phyloP scores from a whole-genome alignment of 768 basidiomycete genomes.

The Pisolithus sp. region DNA sequence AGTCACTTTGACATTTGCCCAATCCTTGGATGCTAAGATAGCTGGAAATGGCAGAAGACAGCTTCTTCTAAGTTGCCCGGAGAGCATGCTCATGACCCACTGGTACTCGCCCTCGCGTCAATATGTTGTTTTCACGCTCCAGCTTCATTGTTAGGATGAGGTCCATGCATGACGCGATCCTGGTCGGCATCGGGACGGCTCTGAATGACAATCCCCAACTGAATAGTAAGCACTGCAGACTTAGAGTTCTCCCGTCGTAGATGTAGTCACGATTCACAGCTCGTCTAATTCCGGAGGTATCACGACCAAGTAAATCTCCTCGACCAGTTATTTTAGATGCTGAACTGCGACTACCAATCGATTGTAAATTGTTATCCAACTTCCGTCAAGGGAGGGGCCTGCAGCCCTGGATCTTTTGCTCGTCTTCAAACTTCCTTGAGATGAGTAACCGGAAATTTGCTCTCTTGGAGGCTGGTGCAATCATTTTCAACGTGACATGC shows the following conservation, averaged over 20 bases:
- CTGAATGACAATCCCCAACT: conserved; percentile 91
- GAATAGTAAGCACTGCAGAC: conserved; percentile 53
- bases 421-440: conserved; percentile 17
- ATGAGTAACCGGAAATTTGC: conserved; percentile 31
- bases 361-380: conserved; percentile 68
- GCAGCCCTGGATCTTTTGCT: conserved; percentile 70
- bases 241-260: not conserved
- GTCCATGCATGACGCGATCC: conserved; percentile 86
- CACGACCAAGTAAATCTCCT: conserved; percentile 46
- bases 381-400: conserved; percentile 50
- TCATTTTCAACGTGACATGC: conserved; percentile 46
- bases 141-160: conserved; percentile 58
- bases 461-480: conserved; percentile 63
- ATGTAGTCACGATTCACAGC: conserved; percentile 30
- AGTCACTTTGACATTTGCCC: conserved; percentile 82
- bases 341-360: conserved; percentile 54
- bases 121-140: not conserved
- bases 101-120: conserved; percentile 42
- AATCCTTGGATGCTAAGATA: conserved; percentile 85
- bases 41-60: conserved; percentile 69
- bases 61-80: conserved; percentile 74
- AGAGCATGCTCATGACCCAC: conserved; percentile 93
- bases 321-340: conserved; percentile 83
- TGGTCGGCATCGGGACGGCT: conserved; percentile 86
- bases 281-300: conserved; percentile 44